A percentile compares a stretch with the other conserved stretches of the same genome.
Conservation (phyloP, 345 rosid genomes). For the Durio zibethinus region DNA sequence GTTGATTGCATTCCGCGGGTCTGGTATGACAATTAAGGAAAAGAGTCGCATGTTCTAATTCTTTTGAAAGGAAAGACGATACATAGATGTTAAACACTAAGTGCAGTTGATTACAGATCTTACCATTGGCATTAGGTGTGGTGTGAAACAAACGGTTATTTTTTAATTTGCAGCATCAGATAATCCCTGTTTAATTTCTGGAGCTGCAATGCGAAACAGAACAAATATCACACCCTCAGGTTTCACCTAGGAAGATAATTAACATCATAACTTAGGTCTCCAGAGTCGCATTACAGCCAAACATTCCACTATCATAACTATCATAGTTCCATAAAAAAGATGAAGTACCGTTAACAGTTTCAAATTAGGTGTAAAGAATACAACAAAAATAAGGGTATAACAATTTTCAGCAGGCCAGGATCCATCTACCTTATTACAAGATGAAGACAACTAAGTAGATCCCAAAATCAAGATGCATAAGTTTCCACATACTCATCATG, state of each 20-base stretch:
- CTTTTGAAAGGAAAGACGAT: slow-evolving; percentile 9
- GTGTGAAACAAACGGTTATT: slow-evolving; percentile 90
- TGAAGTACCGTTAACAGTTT: neutral
- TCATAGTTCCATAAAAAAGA: neutral
- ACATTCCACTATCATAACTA: neutral
- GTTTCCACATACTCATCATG: slow-evolving; percentile 56
- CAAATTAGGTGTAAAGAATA: neutral
- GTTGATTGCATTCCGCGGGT: slow-evolving; percentile 97
- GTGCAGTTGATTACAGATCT: neutral
- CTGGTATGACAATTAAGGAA: slow-evolving; percentile 34
- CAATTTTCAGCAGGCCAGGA: neutral
- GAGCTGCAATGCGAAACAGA: slow-evolving; percentile 52
- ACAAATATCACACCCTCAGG: slow-evolving; percentile 6
- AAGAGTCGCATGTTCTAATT: slow-evolving; percentile 4
- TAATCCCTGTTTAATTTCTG: slow-evolving; percentile 95
- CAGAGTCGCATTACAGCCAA: neutral
- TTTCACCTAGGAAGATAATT: neutral
- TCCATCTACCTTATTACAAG: neutral
- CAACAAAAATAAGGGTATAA: neutral
- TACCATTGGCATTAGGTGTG: slow-evolving; percentile 99
- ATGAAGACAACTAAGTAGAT: neutral
- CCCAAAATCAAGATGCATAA: neutral
- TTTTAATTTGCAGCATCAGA: slow-evolving; percentile 65
- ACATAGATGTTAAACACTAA: slow-evolving; percentile 7
- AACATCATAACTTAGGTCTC: neutral